Conservation (phyloP, 2,329 filamentous ascomycete genomes). For the Fusarium algeriense region DNA sequence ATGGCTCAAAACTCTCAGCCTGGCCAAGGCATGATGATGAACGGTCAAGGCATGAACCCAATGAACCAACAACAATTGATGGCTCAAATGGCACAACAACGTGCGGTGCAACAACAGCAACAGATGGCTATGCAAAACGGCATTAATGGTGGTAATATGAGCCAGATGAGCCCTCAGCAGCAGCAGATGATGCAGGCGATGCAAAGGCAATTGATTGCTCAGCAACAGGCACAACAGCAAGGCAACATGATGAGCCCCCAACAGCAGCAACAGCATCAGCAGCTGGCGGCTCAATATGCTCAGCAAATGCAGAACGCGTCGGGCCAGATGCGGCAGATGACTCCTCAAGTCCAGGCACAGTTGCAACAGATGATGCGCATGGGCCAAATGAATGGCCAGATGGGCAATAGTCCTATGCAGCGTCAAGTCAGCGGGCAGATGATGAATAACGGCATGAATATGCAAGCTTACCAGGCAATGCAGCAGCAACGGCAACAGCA, state of each 20-base stretch:
- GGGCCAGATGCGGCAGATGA: conserved; percentile 51
- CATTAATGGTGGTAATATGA: conserved; percentile 53
- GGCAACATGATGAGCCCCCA: conserved; percentile 58
- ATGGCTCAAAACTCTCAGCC: conserved; percentile 70
- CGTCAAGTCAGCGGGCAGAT: conserved; percentile 53
- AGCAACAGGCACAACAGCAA: conserved; percentile 51
- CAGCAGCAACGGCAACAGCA: conserved; percentile 55
- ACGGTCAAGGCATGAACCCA: conserved; percentile 58
- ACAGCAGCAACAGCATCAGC: conserved; percentile 58
- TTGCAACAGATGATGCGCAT: conserved; percentile 54
- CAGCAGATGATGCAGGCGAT: conserved; percentile 55
- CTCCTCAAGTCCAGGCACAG: conserved; percentile 53
- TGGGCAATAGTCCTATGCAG: conserved; percentile 49
- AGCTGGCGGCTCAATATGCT: conserved; percentile 59
- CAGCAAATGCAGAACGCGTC: conserved; percentile 59
- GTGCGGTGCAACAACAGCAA: conserved; percentile 59
- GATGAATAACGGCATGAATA: conserved; percentile 56
- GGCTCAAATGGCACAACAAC: conserved; percentile 64
- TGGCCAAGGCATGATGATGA: conserved; percentile 64
- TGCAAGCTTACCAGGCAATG: conserved; percentile 56
- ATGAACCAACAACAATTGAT: conserved; percentile 53
- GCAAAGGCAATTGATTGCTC: conserved; percentile 56
- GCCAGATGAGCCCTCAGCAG: conserved; percentile 55
- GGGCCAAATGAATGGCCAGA: conserved; percentile 51
- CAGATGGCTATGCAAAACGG: conserved; percentile 56